Evolutionary conservation across 345 rosid genomes (phyloP).

Genomic region (Salix koriyanagi): DNA sequence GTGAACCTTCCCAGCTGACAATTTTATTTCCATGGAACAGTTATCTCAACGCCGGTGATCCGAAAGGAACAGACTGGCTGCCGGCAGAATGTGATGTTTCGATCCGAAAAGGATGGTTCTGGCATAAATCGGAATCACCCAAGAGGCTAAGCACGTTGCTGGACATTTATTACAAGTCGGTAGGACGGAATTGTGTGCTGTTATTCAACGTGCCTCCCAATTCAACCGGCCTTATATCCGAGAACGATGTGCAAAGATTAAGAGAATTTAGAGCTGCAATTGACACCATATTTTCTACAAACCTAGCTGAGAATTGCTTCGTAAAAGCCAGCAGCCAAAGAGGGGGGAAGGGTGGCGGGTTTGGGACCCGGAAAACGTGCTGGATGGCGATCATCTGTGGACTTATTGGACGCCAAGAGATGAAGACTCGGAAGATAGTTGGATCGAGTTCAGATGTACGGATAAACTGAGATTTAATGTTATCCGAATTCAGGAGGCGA

Average conservation of each 20-base stretch:
- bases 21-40: slow-evolving; percentile 27
- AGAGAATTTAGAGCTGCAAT: slow-evolving; percentile 44
- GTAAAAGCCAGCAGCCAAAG: slow-evolving; percentile 49
- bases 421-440: slow-evolving; percentile 19
- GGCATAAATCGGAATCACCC: slow-evolving; percentile 59
- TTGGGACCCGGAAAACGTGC: slow-evolving; percentile 50
- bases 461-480: slow-evolving; percentile 50
- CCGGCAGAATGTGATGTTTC: slow-evolving; percentile 76
- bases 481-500: slow-evolving; percentile 64
- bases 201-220: slow-evolving; percentile 69
- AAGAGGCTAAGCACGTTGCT: slow-evolving; percentile 47
- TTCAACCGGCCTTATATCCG: slow-evolving; percentile 55
- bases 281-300: slow-evolving; percentile 42
- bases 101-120: slow-evolving; percentile 62
- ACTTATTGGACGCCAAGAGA: slow-evolving; percentile 61
- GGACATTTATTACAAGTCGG: slow-evolving; percentile 62
- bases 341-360: slow-evolving; percentile 47
- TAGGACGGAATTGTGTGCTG: slow-evolving; percentile 58
- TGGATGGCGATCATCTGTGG: slow-evolving; percentile 58
- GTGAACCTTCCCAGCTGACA: background rate
- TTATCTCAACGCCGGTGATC: slow-evolving; percentile 54
- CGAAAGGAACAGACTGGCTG: slow-evolving; percentile 54
- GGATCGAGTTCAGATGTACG: slow-evolving; percentile 42
- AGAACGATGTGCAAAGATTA: slow-evolving; percentile 38
- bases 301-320: slow-evolving; percentile 41